Percentiles rank a stretch among this genome's conserved stretches.
phyloP scores from a whole-genome alignment of 2,329 filamentous ascomycete species.

The Calonectria pseudoreteaudii region DNA sequence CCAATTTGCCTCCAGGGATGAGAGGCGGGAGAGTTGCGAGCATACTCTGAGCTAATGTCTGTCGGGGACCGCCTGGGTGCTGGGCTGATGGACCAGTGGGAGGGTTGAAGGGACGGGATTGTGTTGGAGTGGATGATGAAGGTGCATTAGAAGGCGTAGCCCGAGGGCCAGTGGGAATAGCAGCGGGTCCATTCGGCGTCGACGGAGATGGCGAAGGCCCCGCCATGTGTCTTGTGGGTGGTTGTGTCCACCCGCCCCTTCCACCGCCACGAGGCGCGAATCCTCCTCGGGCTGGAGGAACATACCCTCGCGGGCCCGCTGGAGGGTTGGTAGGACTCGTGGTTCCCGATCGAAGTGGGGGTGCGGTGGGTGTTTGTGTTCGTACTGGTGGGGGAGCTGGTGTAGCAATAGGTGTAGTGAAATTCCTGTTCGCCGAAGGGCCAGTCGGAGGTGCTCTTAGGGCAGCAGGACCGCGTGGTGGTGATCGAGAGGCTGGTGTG shows the following conservation, averaged over 20 bases:
- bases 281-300: conserved; percentile 57
- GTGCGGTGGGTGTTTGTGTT: conserved; percentile 49
- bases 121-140: conserved; percentile 53
- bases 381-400: conserved; percentile 48
- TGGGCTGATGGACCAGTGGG: conserved; percentile 66
- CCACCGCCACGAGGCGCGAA: conserved; percentile 59
- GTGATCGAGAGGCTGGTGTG: conserved; percentile 54
- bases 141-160: conserved; percentile 46
- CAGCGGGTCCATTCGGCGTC: conserved; percentile 52
- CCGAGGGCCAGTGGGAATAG: conserved; percentile 63
- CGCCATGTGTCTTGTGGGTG: conserved; percentile 48
- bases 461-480: conserved; percentile 67
- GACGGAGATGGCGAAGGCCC: conserved; percentile 54
- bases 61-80: conserved; percentile 51
- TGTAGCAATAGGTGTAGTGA: conserved; percentile 50
- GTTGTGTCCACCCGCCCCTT: conserved; percentile 58
- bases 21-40: conserved; percentile 63
- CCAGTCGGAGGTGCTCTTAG: conserved; percentile 63
- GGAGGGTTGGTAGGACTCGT: conserved; percentile 63
- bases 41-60: conserved; percentile 64
- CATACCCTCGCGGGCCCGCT: conserved; percentile 66
- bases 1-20: conserved; percentile 66
- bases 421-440: conserved; percentile 52
- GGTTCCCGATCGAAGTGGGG: conserved; percentile 52
- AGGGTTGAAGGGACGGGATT: conserved; percentile 65